These are phyloP conservation scores for Termitomyces sp. DNA, from an alignment of 768 basidiomycete species.

Conservation along the genomic window DNA sequence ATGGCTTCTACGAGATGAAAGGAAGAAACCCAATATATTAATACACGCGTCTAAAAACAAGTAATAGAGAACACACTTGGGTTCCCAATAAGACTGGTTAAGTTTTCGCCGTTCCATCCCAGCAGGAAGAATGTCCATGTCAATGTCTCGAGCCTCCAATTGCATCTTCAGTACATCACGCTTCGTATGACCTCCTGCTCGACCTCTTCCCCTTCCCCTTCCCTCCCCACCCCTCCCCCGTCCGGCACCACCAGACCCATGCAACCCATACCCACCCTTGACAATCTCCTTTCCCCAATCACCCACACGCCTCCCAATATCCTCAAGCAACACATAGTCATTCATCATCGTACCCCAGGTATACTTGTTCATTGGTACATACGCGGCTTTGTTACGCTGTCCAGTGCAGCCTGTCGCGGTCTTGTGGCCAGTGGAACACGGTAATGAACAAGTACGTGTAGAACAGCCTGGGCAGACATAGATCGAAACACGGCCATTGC, in stretches of 20 bases:
- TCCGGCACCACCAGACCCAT: slow-evolving; percentile 17
- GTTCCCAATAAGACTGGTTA: slow-evolving; percentile 84
- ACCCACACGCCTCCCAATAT: slow-evolving; percentile 68
- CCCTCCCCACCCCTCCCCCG: slow-evolving; percentile 15
- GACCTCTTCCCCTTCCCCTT: slow-evolving; percentile 27
- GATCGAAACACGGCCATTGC: slow-evolving; percentile 42
- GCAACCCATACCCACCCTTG: slow-evolving; percentile 49
- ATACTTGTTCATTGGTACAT: slow-evolving; percentile 81
- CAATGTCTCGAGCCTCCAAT: slow-evolving; percentile 63
- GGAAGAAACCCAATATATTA: slow-evolving; percentile 4
- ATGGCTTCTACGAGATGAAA: slow-evolving; percentile 46
- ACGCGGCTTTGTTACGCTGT: slow-evolving; percentile 65
- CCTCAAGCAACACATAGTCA: slow-evolving; percentile 86
- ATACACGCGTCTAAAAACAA: slow-evolving; percentile 5
- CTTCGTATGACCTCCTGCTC: slow-evolving; percentile 41
- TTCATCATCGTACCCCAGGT: slow-evolving; percentile 86
- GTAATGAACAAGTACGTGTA: slow-evolving; percentile 67
- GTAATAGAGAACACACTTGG: slow-evolving; percentile 51
- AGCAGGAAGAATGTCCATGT: slow-evolving; percentile 69
- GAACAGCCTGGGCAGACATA: slow-evolving; percentile 82
- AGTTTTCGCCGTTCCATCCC: slow-evolving; percentile 78
- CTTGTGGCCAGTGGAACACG: slow-evolving; percentile 73
- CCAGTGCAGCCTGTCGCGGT: slow-evolving; percentile 58
- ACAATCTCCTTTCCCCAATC: slow-evolving; percentile 73
- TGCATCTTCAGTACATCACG: slow-evolving; percentile 65